A percentile compares a stretch with the other conserved stretches of the same genome.
These are phyloP conservation scores for Pinus tabuliformis DNA, from an alignment of 75 land plant genomes.

Conservation along the genomic window DNA sequence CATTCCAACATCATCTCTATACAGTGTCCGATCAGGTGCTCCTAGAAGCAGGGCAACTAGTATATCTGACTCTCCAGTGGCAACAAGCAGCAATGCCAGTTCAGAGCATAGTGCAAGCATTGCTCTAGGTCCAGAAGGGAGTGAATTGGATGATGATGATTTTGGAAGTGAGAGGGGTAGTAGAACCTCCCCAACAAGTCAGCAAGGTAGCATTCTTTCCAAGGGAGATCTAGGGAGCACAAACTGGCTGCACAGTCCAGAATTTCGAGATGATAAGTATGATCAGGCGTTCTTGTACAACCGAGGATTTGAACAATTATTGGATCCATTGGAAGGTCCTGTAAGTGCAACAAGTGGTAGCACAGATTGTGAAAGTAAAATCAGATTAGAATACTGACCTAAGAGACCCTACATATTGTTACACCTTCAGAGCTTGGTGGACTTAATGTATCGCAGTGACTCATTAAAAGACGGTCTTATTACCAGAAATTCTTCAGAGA, in stretches of 20 bases:
- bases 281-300: constrained; percentile 10
- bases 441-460: neutral
- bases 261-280: constrained; percentile 16
- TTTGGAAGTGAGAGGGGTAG: constrained; percentile 44
- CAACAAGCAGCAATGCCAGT: constrained; percentile 60
- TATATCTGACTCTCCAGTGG: constrained; percentile 62
- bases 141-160: constrained; percentile 27
- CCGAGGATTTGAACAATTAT: constrained; percentile 3
- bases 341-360: neutral
- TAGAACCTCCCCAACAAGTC: constrained; percentile 22
- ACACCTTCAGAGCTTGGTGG: neutral
- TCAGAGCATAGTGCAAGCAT: constrained; percentile 58
- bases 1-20: constrained; percentile 45
- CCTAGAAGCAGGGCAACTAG: constrained; percentile 36
- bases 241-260: constrained; percentile 10
- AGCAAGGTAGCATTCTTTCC: constrained; percentile 14
- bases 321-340: constrained; percentile 5
- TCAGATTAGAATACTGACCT: constrained; percentile 6
- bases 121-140: constrained; percentile 22
- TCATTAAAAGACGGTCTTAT: neutral
- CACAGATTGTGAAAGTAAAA: constrained; percentile 9
- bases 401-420: neutral
- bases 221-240: constrained; percentile 5
- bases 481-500: constrained; percentile 3
- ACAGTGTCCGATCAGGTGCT: constrained; percentile 52